These are phyloP conservation scores for Penicillium flavigenum DNA, from an alignment of 495 filamentous ascomycete species.

Conservation along the genomic window DNA sequence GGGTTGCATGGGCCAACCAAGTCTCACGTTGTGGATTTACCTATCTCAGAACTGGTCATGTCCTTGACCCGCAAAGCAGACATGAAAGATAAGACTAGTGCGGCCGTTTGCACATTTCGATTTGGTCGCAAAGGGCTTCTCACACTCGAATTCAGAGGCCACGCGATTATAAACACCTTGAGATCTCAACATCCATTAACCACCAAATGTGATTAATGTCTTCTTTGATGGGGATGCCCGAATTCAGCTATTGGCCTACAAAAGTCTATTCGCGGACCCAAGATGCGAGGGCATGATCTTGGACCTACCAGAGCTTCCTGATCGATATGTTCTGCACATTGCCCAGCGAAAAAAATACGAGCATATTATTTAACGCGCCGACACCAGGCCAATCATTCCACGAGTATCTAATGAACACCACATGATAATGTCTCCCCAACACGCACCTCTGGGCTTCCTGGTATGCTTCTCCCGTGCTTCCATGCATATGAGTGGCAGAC, in stretches of 20 bases:
- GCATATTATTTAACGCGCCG: neutral
- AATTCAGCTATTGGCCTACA: neutral
- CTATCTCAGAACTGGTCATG: neutral
- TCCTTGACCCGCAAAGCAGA: neutral
- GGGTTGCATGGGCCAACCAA: neutral
- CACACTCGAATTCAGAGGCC: neutral
- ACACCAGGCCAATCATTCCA: neutral
- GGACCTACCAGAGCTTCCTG: neutral
- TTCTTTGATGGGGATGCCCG: neutral
- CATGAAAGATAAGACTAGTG: conserved; percentile 5
- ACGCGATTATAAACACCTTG: neutral
- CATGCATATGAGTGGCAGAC: conserved; percentile 32
- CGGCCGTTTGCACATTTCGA: neutral
- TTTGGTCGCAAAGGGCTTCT: neutral
- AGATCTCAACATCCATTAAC: neutral
- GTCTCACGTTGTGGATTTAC: neutral
- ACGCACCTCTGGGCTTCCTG: neutral
- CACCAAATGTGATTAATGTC: conserved; percentile 3
- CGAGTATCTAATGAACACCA: conserved; percentile 1
- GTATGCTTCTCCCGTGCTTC: conserved; percentile 35
- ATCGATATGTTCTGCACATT: neutral
- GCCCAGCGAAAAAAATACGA: conserved; percentile 7
- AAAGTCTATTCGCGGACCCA: conserved; percentile 8
- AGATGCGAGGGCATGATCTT: neutral
- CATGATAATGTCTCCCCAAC: conserved; percentile 14